phyloP scores from a whole-genome alignment of 2,329 filamentous ascomycete species.

The Diaporthe eres region DNA sequence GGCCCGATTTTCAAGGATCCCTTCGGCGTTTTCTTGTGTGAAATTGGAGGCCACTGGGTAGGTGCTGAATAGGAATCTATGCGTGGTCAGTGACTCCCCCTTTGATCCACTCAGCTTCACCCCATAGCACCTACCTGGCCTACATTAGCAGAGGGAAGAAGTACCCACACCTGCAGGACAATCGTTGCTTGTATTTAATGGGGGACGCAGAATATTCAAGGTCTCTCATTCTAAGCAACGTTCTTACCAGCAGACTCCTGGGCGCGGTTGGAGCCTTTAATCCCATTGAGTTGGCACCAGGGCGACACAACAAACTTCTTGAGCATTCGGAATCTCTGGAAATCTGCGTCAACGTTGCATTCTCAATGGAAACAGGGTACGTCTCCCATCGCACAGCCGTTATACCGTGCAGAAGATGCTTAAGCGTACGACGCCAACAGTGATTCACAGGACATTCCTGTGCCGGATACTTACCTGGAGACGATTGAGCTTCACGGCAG shows the following conservation, averaged over 20 bases:
- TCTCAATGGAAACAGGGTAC: slow-evolving; percentile 24
- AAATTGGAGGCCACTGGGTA: not conserved
- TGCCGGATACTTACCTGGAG: slow-evolving; percentile 72
- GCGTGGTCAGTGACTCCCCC: slow-evolving; percentile 19
- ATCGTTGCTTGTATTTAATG: not conserved
- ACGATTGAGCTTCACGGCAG: slow-evolving; percentile 73
- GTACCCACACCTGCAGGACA: slow-evolving; percentile 25
- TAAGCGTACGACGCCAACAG: slow-evolving; percentile 49
- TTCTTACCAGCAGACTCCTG: slow-evolving; percentile 12
- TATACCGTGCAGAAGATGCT: not conserved
- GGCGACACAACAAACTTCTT: not conserved
- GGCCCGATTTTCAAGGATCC: slow-evolving; percentile 5
- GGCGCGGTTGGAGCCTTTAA: not conserved
- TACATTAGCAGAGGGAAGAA: slow-evolving; percentile 4
- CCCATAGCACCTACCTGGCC: not conserved
- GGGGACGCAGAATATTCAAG: not conserved
- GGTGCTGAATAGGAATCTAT: not conserved
- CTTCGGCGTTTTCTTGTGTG: slow-evolving; percentile 3
- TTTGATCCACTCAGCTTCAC: slow-evolving; percentile 21
- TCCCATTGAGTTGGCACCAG: not conserved
- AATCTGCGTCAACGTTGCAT: not conserved
- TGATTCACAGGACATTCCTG: slow-evolving; percentile 61
- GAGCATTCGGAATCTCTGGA: not conserved
- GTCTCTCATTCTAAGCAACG: not conserved
- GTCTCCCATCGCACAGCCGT: not conserved